A percentile compares a stretch with the other conserved stretches of the same genome.
These are phyloP conservation scores for Gentiana macrophylla DNA, from an alignment of 257 asterid genomes.

Conservation along the genomic window DNA sequence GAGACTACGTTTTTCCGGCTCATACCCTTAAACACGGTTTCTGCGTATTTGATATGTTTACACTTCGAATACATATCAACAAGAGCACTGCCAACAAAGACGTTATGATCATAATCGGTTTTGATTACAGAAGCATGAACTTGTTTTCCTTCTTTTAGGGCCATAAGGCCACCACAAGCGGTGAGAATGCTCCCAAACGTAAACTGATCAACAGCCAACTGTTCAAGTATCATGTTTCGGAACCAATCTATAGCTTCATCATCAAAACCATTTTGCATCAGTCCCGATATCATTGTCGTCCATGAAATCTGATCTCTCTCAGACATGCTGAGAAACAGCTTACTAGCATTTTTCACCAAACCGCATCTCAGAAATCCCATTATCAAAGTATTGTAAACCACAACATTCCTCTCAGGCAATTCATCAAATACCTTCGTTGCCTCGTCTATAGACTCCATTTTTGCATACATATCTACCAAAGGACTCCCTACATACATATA, in stretches of 20 bases:
- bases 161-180: constrained; percentile 67
- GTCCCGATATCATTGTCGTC: constrained; percentile 81
- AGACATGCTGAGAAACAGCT: constrained; percentile 44
- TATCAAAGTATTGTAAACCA: constrained; percentile 28
- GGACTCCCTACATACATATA: constrained; percentile 79
- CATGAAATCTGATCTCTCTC: constrained; percentile 81
- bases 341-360: constrained; percentile 24
- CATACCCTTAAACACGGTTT: constrained; percentile 51
- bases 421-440: constrained; percentile 43
- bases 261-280: constrained; percentile 49
- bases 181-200: constrained; percentile 80
- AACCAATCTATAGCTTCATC: constrained; percentile 44
- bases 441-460: constrained; percentile 47
- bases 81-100: constrained; percentile 86
- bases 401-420: constrained; percentile 33
- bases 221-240: constrained; percentile 51
- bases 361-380: constrained; percentile 31
- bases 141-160: constrained; percentile 63
- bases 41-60: constrained; percentile 55
- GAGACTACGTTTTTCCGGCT: constrained; percentile 56
- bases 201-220: constrained; percentile 58
- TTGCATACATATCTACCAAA: constrained; percentile 79
- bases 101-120: constrained; percentile 45
- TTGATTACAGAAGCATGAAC: constrained; percentile 58
- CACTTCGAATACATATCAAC: constrained; percentile 90